Evolutionary conservation across 2,329 filamentous ascomycete genomes (phyloP).

Genomic region (Eurotiales sp.): DNA sequence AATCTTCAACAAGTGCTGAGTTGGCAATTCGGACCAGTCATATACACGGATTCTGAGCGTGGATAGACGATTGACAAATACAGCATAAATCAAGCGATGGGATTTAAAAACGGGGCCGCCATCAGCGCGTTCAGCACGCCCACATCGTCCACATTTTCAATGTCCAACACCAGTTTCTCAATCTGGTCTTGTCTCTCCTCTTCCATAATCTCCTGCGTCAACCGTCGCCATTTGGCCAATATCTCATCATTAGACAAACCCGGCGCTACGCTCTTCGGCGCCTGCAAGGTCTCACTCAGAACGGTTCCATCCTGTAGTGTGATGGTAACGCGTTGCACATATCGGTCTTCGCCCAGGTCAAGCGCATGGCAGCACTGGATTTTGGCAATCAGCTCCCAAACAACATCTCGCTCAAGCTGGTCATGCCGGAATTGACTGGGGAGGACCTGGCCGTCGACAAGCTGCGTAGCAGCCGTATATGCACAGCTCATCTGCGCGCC

Average conservation of each 20-base stretch:
- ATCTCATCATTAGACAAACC: constrained; percentile 37
- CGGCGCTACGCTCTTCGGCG: constrained; percentile 30
- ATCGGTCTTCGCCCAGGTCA: constrained; percentile 13
- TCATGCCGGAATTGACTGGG: constrained; percentile 29
- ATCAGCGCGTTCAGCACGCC: constrained; percentile 18
- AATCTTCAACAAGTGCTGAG: too few species aligned
- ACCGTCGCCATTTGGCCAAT: constrained; percentile 31
- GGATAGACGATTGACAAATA: too few species aligned
- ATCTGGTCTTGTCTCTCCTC: constrained; percentile 22
- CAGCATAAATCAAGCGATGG: constrained; percentile 8
- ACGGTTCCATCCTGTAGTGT: constrained; percentile 22
- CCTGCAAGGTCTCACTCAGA: constrained; percentile 18
- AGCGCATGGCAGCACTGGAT: constrained; percentile 21
- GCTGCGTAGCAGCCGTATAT: constrained; percentile 35
- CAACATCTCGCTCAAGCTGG: constrained; percentile 30
- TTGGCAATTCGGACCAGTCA: too few species aligned
- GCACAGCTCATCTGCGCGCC: constrained; percentile 40
- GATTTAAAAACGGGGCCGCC: constrained; percentile 1
- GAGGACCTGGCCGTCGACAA: constrained; percentile 36
- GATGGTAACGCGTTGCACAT: constrained; percentile 20
- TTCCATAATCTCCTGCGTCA: constrained; percentile 29
- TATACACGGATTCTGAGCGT: too few species aligned
- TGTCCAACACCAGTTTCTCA: constrained; percentile 27
- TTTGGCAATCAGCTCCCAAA: constrained; percentile 35
- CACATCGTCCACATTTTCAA: constrained; percentile 27